Percentiles rank a stretch among this genome's conserved stretches.
Conservation (phyloP, 768 basidiomycete species). For the Scleroderma bovista region DNA sequence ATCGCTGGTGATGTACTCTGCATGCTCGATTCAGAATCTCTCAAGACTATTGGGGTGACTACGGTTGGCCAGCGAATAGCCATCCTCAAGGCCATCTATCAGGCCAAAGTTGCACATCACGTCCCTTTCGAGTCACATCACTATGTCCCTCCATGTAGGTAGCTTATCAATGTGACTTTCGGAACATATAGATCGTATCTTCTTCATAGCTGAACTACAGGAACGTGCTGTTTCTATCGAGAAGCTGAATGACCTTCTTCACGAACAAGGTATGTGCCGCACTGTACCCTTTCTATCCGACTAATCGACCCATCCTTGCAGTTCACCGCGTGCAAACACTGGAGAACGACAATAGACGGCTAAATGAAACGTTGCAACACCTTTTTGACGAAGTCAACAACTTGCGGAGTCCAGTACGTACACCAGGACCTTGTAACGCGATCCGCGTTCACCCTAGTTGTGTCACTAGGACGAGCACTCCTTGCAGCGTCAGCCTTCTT, state of each 20-base stretch:
- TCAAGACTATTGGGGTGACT: constrained; percentile 84
- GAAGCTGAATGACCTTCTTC: constrained; percentile 58
- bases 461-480: constrained; percentile 34
- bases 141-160: constrained; percentile 86
- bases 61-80: constrained; percentile 88
- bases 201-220: constrained; percentile 47
- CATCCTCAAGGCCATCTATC: constrained; percentile 90
- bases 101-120: constrained; percentile 77
- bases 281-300: neutral
- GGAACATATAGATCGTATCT: constrained; percentile 1
- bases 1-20: constrained; percentile 89
- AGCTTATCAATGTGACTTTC: neutral
- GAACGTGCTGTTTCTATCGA: constrained; percentile 58
- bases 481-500: constrained; percentile 70
- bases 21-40: constrained; percentile 73
- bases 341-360: constrained; percentile 72
- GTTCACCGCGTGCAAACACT: constrained; percentile 62
- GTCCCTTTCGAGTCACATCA: constrained; percentile 79
- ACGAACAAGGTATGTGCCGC: constrained; percentile 58
- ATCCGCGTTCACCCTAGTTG: too few species aligned
- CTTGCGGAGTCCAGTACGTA: constrained; percentile 29
- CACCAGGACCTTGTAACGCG: too few species aligned
- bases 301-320: constrained; percentile 25
- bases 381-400: constrained; percentile 61
- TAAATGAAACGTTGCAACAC: constrained; percentile 56